Percentiles rank a stretch among this genome's conserved stretches.
Evolutionary conservation across 2,329 filamentous ascomycete genomes (phyloP).

Genomic region (Aspergillus pseudotamarii): DNA sequence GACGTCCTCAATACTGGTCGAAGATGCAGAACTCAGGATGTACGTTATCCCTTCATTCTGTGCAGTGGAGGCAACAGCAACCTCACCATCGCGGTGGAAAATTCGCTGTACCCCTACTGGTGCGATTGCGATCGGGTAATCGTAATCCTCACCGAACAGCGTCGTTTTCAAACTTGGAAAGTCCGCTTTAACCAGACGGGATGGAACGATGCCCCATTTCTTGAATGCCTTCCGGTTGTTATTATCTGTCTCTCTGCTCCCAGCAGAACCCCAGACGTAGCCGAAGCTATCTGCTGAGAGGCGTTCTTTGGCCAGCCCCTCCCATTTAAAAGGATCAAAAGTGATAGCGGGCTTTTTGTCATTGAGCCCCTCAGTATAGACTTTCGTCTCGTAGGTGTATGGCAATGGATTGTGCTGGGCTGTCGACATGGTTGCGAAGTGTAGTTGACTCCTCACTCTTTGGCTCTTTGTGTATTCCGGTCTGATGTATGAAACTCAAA

Average conservation of each 20-base stretch:
- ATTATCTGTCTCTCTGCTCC: constrained; percentile 29
- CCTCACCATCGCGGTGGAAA: constrained; percentile 66
- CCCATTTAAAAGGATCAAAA: constrained; percentile 59
- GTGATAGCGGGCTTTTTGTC: constrained; percentile 54
- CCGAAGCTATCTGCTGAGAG: constrained; percentile 57
- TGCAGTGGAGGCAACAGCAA: constrained; percentile 63
- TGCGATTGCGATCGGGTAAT: constrained; percentile 62
- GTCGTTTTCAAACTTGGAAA: constrained; percentile 50
- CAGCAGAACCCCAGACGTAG: constrained; percentile 63
- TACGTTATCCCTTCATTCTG: constrained; percentile 63
- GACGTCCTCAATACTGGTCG: constrained; percentile 66
- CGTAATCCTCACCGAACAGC: constrained; percentile 54
- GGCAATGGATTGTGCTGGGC: not conserved
- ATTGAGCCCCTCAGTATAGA: constrained; percentile 53
- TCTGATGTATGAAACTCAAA: not conserved
- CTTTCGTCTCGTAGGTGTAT: constrained; percentile 39
- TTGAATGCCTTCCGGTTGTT: constrained; percentile 35
- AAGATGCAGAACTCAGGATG: constrained; percentile 66
- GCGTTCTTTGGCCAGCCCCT: constrained; percentile 53
- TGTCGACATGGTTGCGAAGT: not conserved
- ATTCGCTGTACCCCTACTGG: constrained; percentile 71
- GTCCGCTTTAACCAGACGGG: constrained; percentile 37
- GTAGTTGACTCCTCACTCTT: not conserved
- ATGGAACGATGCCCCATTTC: constrained; percentile 31
- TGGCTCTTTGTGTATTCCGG: not conserved